These are phyloP conservation scores for Alternaria incomplexa DNA, from an alignment of 2,329 filamentous ascomycete species.

Conservation along the genomic window DNA sequence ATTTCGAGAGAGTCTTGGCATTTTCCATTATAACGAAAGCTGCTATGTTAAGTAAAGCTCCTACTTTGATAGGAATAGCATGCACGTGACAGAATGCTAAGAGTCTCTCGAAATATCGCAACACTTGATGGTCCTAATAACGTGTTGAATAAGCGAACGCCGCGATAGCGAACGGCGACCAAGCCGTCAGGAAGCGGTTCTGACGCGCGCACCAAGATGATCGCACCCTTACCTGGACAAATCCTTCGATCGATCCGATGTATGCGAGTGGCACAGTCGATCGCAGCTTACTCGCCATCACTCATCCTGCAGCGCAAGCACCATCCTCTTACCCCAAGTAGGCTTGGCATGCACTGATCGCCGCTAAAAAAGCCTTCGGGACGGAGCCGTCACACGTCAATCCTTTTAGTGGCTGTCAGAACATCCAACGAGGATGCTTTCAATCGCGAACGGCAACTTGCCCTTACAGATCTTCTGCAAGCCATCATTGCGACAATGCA, in stretches of 20 bases:
- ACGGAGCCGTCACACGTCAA: constrained; percentile 2
- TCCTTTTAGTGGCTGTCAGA: neutral
- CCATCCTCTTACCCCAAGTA: neutral
- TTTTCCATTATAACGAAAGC: too few species aligned
- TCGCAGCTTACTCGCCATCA: neutral
- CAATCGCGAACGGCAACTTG: neutral
- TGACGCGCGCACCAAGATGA: neutral
- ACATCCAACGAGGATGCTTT: neutral
- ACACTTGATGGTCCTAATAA: too few species aligned
- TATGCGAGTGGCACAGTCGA: neutral
- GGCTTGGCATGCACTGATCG: neutral
- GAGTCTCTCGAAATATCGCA: too few species aligned
- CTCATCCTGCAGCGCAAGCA: neutral
- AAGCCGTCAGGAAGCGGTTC: neutral
- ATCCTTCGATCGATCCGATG: neutral
- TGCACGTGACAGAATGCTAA: too few species aligned
- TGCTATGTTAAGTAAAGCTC: too few species aligned
- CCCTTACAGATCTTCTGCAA: constrained; percentile 2
- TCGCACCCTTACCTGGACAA: neutral
- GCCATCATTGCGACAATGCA: neutral
- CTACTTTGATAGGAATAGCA: too few species aligned
- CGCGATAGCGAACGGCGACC: too few species aligned
- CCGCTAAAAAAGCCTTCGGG: neutral
- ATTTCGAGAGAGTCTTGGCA: too few species aligned
- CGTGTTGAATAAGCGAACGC: too few species aligned